Conservation (phyloP, 306 rosid genomes). For the Ammopiptanthus mongolicus region DNA sequence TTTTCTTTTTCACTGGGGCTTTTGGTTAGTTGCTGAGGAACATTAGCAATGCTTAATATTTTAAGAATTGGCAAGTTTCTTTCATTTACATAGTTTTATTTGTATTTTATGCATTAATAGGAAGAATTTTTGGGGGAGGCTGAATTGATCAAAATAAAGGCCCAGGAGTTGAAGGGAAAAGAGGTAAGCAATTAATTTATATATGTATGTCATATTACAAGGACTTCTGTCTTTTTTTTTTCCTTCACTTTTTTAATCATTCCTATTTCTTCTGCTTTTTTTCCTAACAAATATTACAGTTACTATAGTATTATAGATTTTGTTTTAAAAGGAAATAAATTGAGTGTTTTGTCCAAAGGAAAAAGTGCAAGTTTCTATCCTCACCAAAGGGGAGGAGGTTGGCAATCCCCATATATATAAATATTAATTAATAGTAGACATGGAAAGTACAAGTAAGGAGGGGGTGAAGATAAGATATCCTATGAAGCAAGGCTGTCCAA, state of each 20-base stretch:
- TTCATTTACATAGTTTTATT: neutral
- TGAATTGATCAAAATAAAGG: constrained; percentile 91
- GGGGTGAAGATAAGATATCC: neutral
- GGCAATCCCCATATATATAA: neutral
- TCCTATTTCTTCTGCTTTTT: neutral
- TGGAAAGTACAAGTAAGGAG: neutral
- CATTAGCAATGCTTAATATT: neutral
- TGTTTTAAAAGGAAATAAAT: neutral
- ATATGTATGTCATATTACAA: neutral
- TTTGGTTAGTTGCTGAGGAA: constrained; percentile 8
- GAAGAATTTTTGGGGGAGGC: constrained; percentile 98
- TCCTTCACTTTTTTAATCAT: neutral
- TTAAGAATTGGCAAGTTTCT: neutral
- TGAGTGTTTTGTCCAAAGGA: neutral
- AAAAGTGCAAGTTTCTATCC: neutral
- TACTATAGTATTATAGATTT: neutral
- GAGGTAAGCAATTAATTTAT: constrained; percentile 55
- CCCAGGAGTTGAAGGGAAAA: constrained; percentile 93
- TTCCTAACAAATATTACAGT: neutral
- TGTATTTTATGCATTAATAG: constrained; percentile 36
- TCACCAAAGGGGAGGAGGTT: neutral
- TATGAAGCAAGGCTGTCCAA: neutral
- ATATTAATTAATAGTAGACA: neutral
- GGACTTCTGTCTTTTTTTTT: neutral
- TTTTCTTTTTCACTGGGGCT: constrained; percentile 8